Evolutionary conservation across 1,284 basidiomycete species (phyloP).

Genomic region (Moesziomyces parantarcticus): DNA sequence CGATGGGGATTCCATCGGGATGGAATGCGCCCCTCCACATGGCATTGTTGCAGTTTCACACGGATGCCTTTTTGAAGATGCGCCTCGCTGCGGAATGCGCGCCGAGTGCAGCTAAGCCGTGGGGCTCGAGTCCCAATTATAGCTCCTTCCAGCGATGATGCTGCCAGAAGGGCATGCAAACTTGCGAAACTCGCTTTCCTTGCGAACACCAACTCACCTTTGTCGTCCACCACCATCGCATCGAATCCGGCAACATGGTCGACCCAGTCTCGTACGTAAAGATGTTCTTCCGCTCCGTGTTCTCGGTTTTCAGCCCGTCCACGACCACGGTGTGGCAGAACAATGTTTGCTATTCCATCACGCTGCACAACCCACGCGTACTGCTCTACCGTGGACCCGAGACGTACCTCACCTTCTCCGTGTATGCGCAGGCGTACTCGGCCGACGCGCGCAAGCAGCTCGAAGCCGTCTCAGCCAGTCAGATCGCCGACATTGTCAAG

Average conservation of each 20-base stretch:
- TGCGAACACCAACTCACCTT: too few species aligned
- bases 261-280: constrained; percentile 39
- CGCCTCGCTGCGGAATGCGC: too few species aligned
- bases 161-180: too few species aligned
- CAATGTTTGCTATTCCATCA: constrained; percentile 47
- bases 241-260: constrained; percentile 15
- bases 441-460: constrained; percentile 41
- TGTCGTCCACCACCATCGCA: too few species aligned
- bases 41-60: too few species aligned
- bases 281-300: constrained; percentile 44
- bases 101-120: not conserved
- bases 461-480: constrained; percentile 13
- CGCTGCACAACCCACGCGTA: constrained; percentile 49
- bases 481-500: constrained; percentile 21
- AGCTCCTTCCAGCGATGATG: too few species aligned
- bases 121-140: not conserved
- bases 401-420: constrained; percentile 53
- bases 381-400: constrained; percentile 55
- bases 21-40: constrained; percentile 16
- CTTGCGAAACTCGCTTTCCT: too few species aligned
- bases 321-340: constrained; percentile 47
- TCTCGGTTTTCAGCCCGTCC: constrained; percentile 40
- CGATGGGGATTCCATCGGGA: too few species aligned
- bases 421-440: constrained; percentile 45
- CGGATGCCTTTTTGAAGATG: too few species aligned